Evolutionary conservation across 805 yeast species (phyloP), one percentile per base, ranked within the genome.

Genomic region (Kodamaea sagamina): DNA sequence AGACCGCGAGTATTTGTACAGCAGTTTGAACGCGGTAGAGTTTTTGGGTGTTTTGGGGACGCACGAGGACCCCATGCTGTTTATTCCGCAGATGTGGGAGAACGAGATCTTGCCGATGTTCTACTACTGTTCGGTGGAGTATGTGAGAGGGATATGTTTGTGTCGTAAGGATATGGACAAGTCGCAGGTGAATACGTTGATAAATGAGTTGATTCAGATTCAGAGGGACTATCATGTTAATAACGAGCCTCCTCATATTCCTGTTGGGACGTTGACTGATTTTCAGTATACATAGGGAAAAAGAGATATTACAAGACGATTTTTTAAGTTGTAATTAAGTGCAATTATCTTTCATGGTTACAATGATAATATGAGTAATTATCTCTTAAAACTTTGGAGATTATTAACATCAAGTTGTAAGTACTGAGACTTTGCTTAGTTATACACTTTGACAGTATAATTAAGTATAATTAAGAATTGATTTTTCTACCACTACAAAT

Each of bases 111-210:
- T 89, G 41, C 68, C 70, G 9, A 76, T 75, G 31, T 89, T 83
- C 67, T 82, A 88, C 66, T 89, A 88, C 59, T 82, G 90, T 45
- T 89, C 95, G 0, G 65, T 83, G 6, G 83, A 78, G 39, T 77
- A 89, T 54, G 72, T 90, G 32, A 78, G 77, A 35, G 81, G 82
- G 10, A 75, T 89, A 32, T 71, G 89, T 41, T 68, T 71, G 50
- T 75, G 69, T 54, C 67, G 75, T 53, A 77, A 67, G 54, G 78
- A 71, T 47, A 54, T 66, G 55, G 75, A 71, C 31, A 54, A 59
- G 46, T 49, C 52, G 16, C 53, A 50, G 32, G 58, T 68, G 4
- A 58, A 54, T 36, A 53, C 50, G 15, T 53, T 71, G 41, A 51
- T 66, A 1, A 57, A 57, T 6, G 48, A 53, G 31, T 58, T 69